Percentiles rank a stretch among this genome's conserved stretches.
These are phyloP conservation scores for Petunia hybrid DNA, from an alignment of 305 asterid species.

Conservation along the genomic window DNA sequence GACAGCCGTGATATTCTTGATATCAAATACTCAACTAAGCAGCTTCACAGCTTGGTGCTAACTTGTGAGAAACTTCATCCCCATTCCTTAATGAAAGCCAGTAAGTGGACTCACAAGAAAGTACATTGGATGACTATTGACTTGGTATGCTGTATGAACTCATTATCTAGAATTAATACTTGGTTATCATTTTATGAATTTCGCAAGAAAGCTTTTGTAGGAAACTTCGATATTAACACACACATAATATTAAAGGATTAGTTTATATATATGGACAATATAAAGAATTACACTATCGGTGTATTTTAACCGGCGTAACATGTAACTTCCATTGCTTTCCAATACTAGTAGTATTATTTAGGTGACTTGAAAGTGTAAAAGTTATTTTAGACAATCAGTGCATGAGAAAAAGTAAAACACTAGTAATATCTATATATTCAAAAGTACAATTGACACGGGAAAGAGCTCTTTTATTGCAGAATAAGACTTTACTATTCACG, in stretches of 20 bases:
- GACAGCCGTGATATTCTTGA: constrained; percentile 23
- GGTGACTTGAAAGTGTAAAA: not conserved
- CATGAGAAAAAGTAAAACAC: not conserved
- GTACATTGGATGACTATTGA: not conserved
- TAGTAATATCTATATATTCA: not conserved
- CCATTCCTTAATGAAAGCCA: constrained; percentile 13
- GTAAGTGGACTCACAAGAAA: constrained; percentile 24
- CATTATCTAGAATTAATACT: not conserved
- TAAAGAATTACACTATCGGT: no score
- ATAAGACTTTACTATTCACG: not conserved
- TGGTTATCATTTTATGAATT: not conserved
- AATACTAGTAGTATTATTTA: no score
- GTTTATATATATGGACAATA: no score
- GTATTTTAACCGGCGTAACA: no score
- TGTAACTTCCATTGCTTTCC: no score
- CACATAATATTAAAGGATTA: no score
- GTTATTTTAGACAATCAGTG: not conserved
- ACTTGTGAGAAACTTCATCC: not conserved
- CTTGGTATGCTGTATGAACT: not conserved
- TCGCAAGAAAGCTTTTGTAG: no score
- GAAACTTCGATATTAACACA: no score
- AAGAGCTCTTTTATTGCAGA: not conserved
- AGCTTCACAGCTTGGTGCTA: not conserved
- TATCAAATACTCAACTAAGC: constrained; percentile 11
- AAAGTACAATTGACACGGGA: not conserved